Base-by-base conservation (phyloP, 2,329 filamentous ascomycete species). In the Fusarium virguliforme region DNA sequence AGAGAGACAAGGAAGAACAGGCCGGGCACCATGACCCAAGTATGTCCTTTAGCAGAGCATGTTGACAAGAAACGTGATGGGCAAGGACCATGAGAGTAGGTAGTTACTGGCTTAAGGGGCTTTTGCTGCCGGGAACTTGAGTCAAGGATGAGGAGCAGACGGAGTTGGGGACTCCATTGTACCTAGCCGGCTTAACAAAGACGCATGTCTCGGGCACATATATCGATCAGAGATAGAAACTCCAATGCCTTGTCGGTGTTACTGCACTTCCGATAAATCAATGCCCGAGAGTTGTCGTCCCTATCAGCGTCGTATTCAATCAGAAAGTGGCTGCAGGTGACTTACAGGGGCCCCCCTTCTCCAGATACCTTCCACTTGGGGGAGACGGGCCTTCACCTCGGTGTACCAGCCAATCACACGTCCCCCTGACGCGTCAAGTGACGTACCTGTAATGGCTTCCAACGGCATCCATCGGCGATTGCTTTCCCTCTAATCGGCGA, bases 31-130 rank as follows among this genome's bases (percentile, higher is more conserved):
- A 71, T 74, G 53, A 38, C 65, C 2, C 75, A 68, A 18, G 62
- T 75, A 26, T 65, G 73, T 40, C 18, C 67, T 12, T 56, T 63
- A 55, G 48, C 51, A 54, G 22, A 61, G 59, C 18, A 22, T 55
- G 7, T 40, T 58, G 12, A 41, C 56, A 7, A 66, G 65, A 18
- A 73, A 74, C 15, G 41, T 73, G 8, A 57, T 68, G 51, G 79
- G 78, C 1, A 79, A 78, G 60, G 78, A 80, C 35, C 59, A 63
- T 3, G 58, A 70, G 5, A 76, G 67, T 3, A 77, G 77, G 67
- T 3, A 77, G 77, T 30, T 77, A 75, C 41, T 80, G 78, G 78
- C 55, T 79, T 6, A 63, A 62, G 24, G 65, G 68, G n/a, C 57
- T 72, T 9, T 37, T 77, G 32, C 55, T 64, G 24, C 71, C 62